These are phyloP conservation scores for Croton setiger DNA, from an alignment of 441 rosid genomes.

Conservation along the genomic window DNA sequence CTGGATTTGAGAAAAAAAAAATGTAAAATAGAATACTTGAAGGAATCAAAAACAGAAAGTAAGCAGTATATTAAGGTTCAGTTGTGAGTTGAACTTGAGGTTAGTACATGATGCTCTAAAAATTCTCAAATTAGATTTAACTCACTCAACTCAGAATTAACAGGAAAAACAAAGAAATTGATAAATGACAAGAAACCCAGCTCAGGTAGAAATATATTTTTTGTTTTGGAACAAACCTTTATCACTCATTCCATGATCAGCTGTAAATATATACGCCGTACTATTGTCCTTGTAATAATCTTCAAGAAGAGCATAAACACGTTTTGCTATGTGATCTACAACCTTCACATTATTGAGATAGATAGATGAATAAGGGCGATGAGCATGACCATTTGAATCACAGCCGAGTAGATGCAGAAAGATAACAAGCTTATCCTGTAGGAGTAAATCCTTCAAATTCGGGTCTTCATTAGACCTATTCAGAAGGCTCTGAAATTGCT, in stretches of 20 bases:
- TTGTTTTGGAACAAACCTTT: slow-evolving; percentile 53
- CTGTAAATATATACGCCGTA: slow-evolving; percentile 85
- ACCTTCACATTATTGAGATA: slow-evolving; percentile 97
- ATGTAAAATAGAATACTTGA: neutral
- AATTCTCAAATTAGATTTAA: neutral
- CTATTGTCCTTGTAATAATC: slow-evolving; percentile 84
- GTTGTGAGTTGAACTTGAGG: slow-evolving; percentile 6
- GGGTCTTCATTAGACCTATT: slow-evolving; percentile 76
- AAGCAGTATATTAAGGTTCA: neutral
- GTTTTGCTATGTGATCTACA: slow-evolving; percentile 85
- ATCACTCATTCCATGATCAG: slow-evolving; percentile 99
- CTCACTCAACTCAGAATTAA: too few species aligned
- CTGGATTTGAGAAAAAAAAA: neutral
- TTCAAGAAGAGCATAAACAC: slow-evolving; percentile 74
- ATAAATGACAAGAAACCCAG: slow-evolving; percentile 3
- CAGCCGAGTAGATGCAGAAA: slow-evolving; percentile 97
- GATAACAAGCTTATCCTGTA: slow-evolving; percentile 77
- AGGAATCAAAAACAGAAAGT: neutral
- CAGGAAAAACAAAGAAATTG: neutral
- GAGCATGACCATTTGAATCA: slow-evolving; percentile 99
- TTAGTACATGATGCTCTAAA: slow-evolving; percentile 1
- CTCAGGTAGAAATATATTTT: neutral
- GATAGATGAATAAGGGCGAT: slow-evolving; percentile 89
- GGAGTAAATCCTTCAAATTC: slow-evolving; percentile 71
- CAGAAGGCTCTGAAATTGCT: slow-evolving; percentile 89